A percentile compares a stretch with the other conserved stretches of the same genome.
These are phyloP conservation scores for Trichoderma harzianum DNA, from an alignment of 2,329 filamentous ascomycete genomes.

Conservation along the genomic window DNA sequence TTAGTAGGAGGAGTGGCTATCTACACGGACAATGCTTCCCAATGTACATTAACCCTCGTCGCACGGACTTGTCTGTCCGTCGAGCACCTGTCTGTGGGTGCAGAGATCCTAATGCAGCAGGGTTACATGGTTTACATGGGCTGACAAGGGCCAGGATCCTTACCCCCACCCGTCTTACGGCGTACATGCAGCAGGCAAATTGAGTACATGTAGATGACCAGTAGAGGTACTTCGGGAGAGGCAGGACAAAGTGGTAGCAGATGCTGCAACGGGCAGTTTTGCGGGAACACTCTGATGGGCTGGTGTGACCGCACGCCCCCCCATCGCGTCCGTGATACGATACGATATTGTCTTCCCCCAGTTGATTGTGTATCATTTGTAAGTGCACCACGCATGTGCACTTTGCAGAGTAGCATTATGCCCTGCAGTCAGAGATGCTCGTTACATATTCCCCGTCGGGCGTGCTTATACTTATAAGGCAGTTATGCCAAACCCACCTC, in stretches of 20 bases:
- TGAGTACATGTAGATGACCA: neutral
- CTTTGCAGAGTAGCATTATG: neutral
- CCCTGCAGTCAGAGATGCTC: neutral
- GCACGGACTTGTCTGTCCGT: neutral
- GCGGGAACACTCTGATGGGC: neutral
- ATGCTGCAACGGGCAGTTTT: neutral
- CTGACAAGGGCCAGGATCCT: neutral
- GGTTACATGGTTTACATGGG: neutral
- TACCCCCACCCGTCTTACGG: neutral
- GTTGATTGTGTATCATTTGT: neutral
- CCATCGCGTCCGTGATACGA: neutral
- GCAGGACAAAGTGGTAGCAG: neutral
- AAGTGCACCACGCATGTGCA: neutral
- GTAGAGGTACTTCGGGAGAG: neutral
- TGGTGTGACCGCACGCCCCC: neutral
- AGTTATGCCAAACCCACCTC: neutral
- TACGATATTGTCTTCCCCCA: neutral
- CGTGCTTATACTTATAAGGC: neutral
- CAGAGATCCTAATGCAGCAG: neutral
- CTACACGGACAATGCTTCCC: neutral
- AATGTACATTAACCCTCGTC: neutral
- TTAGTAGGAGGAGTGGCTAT: neutral
- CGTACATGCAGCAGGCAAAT: neutral
- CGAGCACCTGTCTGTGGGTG: neutral
- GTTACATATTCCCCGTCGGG: neutral